These are phyloP conservation scores for Schizochytrium sp. DNA, from an alignment of 108 stramenopile genomes.

Conservation along the genomic window DNA sequence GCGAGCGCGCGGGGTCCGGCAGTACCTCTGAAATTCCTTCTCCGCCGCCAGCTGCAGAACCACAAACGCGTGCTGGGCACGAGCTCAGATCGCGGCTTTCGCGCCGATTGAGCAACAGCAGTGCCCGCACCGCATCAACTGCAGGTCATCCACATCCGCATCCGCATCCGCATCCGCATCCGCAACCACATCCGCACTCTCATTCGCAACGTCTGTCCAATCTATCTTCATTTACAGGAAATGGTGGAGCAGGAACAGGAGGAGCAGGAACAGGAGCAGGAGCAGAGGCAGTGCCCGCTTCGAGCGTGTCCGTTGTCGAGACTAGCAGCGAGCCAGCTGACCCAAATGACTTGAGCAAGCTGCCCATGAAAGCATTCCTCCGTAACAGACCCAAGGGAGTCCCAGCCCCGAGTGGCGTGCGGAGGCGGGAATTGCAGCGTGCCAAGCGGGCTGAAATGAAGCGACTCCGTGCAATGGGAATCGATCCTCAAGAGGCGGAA, in stretches of 20 bases:
- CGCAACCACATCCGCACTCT: background rate
- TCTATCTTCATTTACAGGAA: no score
- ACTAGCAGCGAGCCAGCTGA: background rate
- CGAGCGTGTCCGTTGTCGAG: background rate
- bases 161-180: background rate
- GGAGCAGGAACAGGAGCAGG: background rate
- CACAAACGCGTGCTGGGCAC: no score
- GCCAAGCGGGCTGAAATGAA: background rate
- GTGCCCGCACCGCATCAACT: background rate
- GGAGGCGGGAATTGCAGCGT: background rate
- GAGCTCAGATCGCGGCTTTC: background rate
- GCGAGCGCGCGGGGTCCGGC: no score
- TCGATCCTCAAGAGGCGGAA: background rate
- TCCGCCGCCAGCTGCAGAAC: no score
- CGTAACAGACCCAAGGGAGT: background rate
- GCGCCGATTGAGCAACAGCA: background rate
- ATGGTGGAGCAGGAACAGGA: background rate
- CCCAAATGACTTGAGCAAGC: background rate
- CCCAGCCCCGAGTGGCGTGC: background rate
- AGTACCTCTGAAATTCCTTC: no score
- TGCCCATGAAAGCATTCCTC: conserved; percentile 3
- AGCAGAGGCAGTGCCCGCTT: background rate
- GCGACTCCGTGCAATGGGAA: background rate
- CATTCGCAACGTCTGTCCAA: background rate
- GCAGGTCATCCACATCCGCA: background rate